Evolutionary conservation across 208 protist genomes (phyloP).

Genomic region (Wallacemonas rigidus): DNA sequence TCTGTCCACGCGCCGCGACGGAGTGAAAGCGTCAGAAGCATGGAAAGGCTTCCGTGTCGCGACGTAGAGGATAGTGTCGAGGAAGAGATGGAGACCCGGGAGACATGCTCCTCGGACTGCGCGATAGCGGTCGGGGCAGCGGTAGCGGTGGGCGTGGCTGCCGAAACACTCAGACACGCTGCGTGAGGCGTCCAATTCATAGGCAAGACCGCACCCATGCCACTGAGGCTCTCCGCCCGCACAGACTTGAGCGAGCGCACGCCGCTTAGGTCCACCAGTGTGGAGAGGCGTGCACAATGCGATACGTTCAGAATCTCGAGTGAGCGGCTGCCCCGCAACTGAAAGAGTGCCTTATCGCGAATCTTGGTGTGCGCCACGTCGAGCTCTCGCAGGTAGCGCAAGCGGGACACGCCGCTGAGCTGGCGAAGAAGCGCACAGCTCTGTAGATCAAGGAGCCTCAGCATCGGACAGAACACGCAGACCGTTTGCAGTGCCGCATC

Average conservation of each 20-base stretch:
- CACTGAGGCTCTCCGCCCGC: neutral
- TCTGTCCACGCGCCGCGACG: conserved; percentile 16
- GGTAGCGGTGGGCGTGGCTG: neutral
- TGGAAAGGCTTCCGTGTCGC: neutral
- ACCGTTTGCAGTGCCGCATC: conserved; percentile 22
- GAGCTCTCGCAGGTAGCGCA: conserved; percentile 36
- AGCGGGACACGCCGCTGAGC: conserved; percentile 31
- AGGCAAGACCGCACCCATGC: neutral
- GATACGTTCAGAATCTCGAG: conserved; percentile 24
- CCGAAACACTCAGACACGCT: neutral
- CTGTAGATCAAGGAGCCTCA: conserved; percentile 48
- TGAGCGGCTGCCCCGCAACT: conserved; percentile 12
- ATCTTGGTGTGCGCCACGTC: conserved; percentile 21
- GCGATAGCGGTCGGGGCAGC: neutral
- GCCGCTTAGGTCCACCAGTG: conserved; percentile 9
- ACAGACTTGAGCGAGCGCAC: conserved; percentile 16
- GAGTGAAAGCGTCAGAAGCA: conserved; percentile 7
- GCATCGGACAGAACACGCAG: conserved; percentile 1
- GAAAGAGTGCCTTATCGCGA: conserved; percentile 6
- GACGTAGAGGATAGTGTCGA: neutral
- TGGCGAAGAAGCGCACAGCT: conserved; percentile 45
- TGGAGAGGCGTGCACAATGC: conserved; percentile 25
- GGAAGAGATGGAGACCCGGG: neutral
- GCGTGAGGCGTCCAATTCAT: neutral
- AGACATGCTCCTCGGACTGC: neutral